A percentile compares a stretch with the other conserved stretches of the same genome.
These are phyloP conservation scores for Boletellus deceptivus DNA, from an alignment of 1,284 basidiomycete species.

Conservation along the genomic window DNA sequence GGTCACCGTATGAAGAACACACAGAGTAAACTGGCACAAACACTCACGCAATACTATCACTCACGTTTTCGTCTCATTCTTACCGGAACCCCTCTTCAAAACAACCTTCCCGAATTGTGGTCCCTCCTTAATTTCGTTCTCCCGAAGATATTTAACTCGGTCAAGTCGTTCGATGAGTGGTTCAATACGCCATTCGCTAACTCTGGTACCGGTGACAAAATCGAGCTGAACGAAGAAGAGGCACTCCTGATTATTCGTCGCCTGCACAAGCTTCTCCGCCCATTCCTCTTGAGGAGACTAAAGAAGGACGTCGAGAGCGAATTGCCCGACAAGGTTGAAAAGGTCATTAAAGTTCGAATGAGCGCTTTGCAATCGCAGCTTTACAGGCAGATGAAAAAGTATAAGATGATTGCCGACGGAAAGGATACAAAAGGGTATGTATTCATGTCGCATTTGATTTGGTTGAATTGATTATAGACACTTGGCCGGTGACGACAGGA, in stretches of 20 bases:
- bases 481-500: slow-evolving; percentile 40
- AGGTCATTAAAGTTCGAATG: slow-evolving; percentile 99
- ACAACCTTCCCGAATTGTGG: slow-evolving; percentile 99
- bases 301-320: slow-evolving; percentile 99
- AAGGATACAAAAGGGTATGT: slow-evolving; percentile 68
- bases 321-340: slow-evolving; percentile 98
- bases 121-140: slow-evolving; percentile 97
- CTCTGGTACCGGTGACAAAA: slow-evolving; percentile 94
- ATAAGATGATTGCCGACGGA: slow-evolving; percentile 93
- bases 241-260: slow-evolving; percentile 96
- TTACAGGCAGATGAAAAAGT: slow-evolving; percentile 98
- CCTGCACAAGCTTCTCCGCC: slow-evolving; percentile 96
- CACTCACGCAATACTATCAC: slow-evolving; percentile 90
- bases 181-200: slow-evolving; percentile 99
- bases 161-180: slow-evolving; percentile 99
- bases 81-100: slow-evolving; percentile 97
- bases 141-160: slow-evolving; percentile 98
- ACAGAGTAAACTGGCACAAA: slow-evolving; percentile 91
- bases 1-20: slow-evolving; percentile 99
- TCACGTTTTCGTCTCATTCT: slow-evolving; percentile 94
- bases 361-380: slow-evolving; percentile 91
- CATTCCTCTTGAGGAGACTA: slow-evolving; percentile 92
- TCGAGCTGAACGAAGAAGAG: slow-evolving; percentile 99
- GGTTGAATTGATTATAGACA: slow-evolving; percentile 1
- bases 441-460: background rate